Conservation (phyloP, 1,284 basidiomycete genomes). For the Heliocybe sulcata region DNA sequence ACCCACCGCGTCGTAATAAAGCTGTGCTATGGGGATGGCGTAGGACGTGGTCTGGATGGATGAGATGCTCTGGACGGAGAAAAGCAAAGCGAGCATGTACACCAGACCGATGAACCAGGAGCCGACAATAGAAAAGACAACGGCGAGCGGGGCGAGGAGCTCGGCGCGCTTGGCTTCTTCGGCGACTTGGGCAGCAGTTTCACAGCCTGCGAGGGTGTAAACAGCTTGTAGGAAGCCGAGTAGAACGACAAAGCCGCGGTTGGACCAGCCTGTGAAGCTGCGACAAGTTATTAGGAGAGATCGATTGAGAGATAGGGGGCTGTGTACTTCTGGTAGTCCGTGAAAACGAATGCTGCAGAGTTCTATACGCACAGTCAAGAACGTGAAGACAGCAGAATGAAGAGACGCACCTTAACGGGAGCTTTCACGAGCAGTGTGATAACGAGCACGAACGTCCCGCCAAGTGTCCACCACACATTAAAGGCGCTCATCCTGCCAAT, state of each 20-base stretch:
- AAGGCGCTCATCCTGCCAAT: conserved; percentile 50
- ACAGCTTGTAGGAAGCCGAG: conserved; percentile 58
- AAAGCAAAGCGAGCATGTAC: conserved; percentile 55
- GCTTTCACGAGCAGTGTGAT: conserved; percentile 49
- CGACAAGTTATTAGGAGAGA: background rate
- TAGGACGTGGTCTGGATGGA: conserved; percentile 40
- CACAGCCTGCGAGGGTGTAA: conserved; percentile 57
- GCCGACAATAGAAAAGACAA: conserved; percentile 48
- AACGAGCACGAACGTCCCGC: conserved; percentile 49
- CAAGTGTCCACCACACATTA: conserved; percentile 59
- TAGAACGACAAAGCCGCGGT: conserved; percentile 48
- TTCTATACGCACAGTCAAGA: conserved; percentile 31
- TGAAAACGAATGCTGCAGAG: conserved; percentile 46
- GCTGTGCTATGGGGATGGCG: conserved; percentile 52
- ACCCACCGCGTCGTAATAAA: conserved; percentile 51
- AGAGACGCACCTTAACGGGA: conserved; percentile 35
- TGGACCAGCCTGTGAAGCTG: conserved; percentile 51
- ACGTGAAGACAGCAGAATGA: background rate
- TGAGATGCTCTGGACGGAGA: conserved; percentile 46
- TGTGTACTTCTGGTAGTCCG: conserved; percentile 46
- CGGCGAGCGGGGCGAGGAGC: conserved; percentile 47
- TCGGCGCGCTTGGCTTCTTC: conserved; percentile 54
- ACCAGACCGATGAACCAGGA: conserved; percentile 54
- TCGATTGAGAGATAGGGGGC: background rate
- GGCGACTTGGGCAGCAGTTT: conserved; percentile 56